Base-by-base conservation (phyloP, 148 eudicot species). In the Rhododendron williamsianum region DNA sequence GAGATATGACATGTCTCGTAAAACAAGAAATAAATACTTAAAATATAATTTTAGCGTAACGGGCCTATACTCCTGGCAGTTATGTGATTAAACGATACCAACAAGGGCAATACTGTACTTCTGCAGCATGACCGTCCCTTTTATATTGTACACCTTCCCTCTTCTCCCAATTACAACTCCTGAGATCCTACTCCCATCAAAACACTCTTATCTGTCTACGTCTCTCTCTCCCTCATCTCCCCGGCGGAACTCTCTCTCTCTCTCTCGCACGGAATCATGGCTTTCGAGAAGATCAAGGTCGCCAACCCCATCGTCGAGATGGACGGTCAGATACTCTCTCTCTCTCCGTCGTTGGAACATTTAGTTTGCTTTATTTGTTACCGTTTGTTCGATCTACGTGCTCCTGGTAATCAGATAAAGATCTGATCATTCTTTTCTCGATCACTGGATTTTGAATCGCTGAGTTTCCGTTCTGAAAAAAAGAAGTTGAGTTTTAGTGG, bases 221-320 rank as follows among this genome's bases (percentile, higher is more conserved):
- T 27, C 36, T 69, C 74, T 27, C 74, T 69, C 10, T 6, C 71
- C 11, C 71, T 23, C 27, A 16, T n/a, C 71, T 11, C 36, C 5
- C 74, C 15, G 16, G 35, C 74, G 4, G 35, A 69, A 69, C 72
- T n/a, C 35, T 67, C 67, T 60, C 67, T 58, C 8, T 60, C 30
- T n/a, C 67, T 58, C 8, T 60, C 30, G 9, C 11, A n/a, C 33
- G 6, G 18, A 69, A 15, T 69, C 74, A 73, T 73, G 78, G 78
- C 43, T 19, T 73, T 73, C 45, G 78, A 73, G 79, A 95, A 92
- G 96, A 95, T 95, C 94, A 92, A 90, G 87, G 98, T 95, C 36
- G 85, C 93, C 83, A 94, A 94, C 88, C 98, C 98, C 88, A 93
- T 95, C 90, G 98, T 95, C 38, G 98, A 95, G 91, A 95, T 95